Evolutionary conservation across 345 rosid genomes (phyloP).

Genomic region (Eucalyptus pauciflora): DNA sequence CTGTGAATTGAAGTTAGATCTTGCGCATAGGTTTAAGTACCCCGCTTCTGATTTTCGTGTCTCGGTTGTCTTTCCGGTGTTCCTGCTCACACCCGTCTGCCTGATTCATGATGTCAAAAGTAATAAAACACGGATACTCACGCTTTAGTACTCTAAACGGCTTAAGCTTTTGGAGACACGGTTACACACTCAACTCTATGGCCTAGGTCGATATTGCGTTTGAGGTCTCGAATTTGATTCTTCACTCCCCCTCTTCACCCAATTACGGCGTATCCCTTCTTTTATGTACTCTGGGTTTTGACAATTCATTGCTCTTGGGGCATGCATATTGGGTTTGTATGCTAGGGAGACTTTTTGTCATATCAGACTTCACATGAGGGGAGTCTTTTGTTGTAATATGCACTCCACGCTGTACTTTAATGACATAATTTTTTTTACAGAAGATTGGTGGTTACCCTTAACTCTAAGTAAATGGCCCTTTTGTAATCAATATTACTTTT

Average conservation of each 20-base stretch:
- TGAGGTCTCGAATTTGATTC: neutral
- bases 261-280: neutral
- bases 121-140: neutral
- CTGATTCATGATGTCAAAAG: neutral
- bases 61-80: neutral
- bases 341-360: neutral
- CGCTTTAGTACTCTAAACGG: neutral
- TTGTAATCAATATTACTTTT: neutral
- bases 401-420: neutral
- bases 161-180: neutral
- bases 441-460: neutral
- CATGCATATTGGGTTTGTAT: neutral
- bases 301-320: neutral
- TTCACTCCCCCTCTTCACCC: neutral
- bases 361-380: neutral
- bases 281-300: neutral
- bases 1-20: neutral
- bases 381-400: neutral
- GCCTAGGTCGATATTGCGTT: neutral
- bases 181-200: neutral
- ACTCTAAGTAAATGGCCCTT: neutral
- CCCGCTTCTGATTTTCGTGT: neutral
- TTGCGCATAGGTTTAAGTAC: neutral
- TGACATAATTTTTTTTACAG: neutral
- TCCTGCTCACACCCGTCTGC: neutral